phyloP scores from a whole-genome alignment of 495 filamentous ascomycete genomes.

The Hypoxylon trugodes region DNA sequence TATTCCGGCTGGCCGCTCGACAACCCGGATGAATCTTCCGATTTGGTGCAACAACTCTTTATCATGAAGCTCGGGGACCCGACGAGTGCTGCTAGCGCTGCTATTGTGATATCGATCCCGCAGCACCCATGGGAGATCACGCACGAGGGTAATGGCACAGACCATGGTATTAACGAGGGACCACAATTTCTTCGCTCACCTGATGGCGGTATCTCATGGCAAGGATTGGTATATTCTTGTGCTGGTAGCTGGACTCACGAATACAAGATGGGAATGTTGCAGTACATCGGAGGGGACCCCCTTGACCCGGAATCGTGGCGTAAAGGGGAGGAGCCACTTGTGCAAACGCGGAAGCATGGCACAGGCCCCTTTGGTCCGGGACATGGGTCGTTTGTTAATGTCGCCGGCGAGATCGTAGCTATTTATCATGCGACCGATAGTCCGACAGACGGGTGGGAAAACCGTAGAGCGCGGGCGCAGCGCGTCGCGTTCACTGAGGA shows the following conservation, averaged over 20 bases:
- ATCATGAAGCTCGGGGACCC: constrained; percentile 39
- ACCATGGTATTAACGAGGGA: constrained; percentile 45
- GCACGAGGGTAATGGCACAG: constrained; percentile 33
- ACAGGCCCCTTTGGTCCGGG: constrained; percentile 41
- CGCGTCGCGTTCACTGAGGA: constrained; percentile 38
- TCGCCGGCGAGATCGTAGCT: constrained; percentile 37
- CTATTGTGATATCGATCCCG: constrained; percentile 33
- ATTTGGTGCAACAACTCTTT: constrained; percentile 40
- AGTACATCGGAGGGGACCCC: constrained; percentile 41
- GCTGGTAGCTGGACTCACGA: constrained; percentile 46
- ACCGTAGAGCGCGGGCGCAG: constrained; percentile 40
- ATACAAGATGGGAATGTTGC: constrained; percentile 46
- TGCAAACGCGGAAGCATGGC: constrained; percentile 31
- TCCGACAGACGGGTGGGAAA: constrained; percentile 43
- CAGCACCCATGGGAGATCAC: constrained; percentile 43
- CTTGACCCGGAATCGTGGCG: constrained; percentile 39
- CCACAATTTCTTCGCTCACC: constrained; percentile 44
- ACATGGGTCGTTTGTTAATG: constrained; percentile 39
- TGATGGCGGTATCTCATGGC: constrained; percentile 36
- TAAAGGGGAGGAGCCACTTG: constrained; percentile 41
- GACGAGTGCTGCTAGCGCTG: constrained; percentile 27
- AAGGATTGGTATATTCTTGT: constrained; percentile 39
- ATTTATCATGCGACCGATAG: constrained; percentile 45
- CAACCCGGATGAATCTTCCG: constrained; percentile 17
- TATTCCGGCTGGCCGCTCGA: constrained; percentile 46